Base-by-base conservation (phyloP, 805 yeast species). In the Zygosaccharomyces pseudorouxii region DNA sequence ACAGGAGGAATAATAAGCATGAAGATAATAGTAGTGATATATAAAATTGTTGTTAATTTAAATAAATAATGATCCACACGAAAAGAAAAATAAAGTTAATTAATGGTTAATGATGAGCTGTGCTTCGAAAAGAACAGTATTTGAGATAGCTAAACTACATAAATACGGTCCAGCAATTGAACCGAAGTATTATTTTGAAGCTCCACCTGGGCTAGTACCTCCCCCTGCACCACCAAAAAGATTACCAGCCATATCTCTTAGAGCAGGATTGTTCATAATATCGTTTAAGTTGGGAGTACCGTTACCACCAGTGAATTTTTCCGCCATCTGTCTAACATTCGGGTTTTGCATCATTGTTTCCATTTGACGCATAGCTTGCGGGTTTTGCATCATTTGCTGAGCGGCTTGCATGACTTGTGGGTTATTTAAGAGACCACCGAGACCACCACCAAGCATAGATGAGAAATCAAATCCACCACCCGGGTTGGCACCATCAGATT, bases 321-420 rank as follows among this genome's bases (percentile, higher is more conserved):
- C 80, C 39, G 96, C 96, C 96, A 90, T 86, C 64, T 83, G 84
- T 63, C 81, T 81, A 23, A 89, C 64, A 56, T 82, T 79, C 16
- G 97, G 97, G 67, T 88, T 86, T 67, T 71, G 79, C 87, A 90
- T 79, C 64, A 90, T 70, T 31, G 80, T 78, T 55, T 73, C 76
- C 73, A 89, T 69, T 42, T 81, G 80, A 52, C 71, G 74, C 74
- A 89, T 70, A 42, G 93, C 88, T 30, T 72, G 76, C 31, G 97
- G 97, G 65, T 89, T 82, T 46, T 81, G 79, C 96, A 89, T 87
- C 81, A 89, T 75, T 62, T 79, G 78, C 69, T 86, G 90, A 38
- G 96, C 96, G 66, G 89, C 89, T 68, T 84, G 86, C 84, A 84
- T 84, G 52, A 92, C 68, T 69, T 84, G 92, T n/a, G 99, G 99